Conservation (phyloP, 495 filamentous ascomycete genomes). For the Daldinia caldariorum region DNA sequence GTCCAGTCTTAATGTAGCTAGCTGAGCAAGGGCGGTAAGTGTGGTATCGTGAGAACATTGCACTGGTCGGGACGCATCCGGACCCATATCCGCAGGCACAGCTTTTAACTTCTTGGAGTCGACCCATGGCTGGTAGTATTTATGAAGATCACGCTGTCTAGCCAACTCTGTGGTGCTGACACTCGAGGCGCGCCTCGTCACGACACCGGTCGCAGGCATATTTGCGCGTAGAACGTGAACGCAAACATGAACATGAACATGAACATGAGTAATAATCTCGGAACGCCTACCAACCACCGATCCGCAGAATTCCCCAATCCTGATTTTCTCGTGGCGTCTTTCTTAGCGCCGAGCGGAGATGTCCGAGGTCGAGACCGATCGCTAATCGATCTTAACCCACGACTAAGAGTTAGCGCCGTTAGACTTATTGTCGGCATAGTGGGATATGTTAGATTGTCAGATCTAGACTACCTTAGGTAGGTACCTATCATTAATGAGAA, state of each 20-base stretch:
- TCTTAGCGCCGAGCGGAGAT: slow-evolving; percentile 23
- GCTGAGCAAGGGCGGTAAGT: slow-evolving; percentile 71
- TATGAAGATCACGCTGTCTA: slow-evolving; percentile 40
- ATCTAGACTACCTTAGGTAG: not conserved
- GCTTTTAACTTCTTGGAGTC: slow-evolving; percentile 37
- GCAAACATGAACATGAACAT: too few species aligned
- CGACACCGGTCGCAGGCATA: slow-evolving; percentile 18
- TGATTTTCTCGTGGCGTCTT: slow-evolving; percentile 19
- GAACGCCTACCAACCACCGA: not conserved
- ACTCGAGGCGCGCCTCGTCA: slow-evolving; percentile 33
- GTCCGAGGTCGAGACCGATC: slow-evolving; percentile 25
- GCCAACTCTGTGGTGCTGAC: slow-evolving; percentile 36
- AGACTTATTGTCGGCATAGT: slow-evolving; percentile 3
- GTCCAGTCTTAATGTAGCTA: slow-evolving; percentile 64
- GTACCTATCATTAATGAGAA: too few species aligned
- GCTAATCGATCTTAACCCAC: slow-evolving; percentile 8
- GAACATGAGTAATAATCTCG: not conserved
- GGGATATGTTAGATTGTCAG: not conserved
- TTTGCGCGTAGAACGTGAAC: not conserved
- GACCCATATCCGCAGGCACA: slow-evolving; percentile 29
- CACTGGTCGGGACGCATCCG: slow-evolving; percentile 10
- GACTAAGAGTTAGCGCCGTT: slow-evolving; percentile 9
- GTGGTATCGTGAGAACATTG: slow-evolving; percentile 61
- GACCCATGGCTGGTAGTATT: slow-evolving; percentile 45
- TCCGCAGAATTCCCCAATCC: not conserved